Percentiles rank a stretch among this genome's conserved stretches.
Evolutionary conservation across 345 rosid genomes (phyloP).

Genomic region (Zanthoxylum bungeanum): DNA sequence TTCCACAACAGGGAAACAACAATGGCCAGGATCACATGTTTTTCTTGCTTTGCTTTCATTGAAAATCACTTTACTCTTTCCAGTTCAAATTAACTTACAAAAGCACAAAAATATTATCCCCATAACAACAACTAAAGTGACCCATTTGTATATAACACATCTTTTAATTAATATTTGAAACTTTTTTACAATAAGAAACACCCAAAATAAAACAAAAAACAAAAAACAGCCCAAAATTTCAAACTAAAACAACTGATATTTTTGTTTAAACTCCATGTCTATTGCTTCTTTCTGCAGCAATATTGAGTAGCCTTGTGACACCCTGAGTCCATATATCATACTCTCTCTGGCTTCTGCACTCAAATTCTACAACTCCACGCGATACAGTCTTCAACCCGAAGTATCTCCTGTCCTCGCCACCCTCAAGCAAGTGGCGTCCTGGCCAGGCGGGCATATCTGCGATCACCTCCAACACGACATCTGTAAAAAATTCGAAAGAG

Average conservation of each 20-base stretch:
- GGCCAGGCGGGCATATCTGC: conserved; percentile 84
- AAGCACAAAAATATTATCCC: neutral
- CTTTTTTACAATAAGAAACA: conserved; percentile 21
- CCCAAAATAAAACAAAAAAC: too few relatives aligned
- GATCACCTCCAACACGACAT: conserved; percentile 69
- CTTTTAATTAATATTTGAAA: conserved; percentile 15
- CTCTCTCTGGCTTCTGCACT: conserved; percentile 74
- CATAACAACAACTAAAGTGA: conserved; percentile 10
- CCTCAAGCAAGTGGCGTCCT: conserved; percentile 81
- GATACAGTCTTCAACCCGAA: conserved; percentile 65
- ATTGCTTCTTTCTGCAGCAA: conserved; percentile 54
- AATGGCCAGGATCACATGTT: conserved; percentile 26
- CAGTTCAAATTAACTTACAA: conserved; percentile 15
- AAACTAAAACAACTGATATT: neutral
- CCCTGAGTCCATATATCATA: conserved; percentile 92
- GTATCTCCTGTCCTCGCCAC: conserved; percentile 71
- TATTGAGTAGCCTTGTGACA: conserved; percentile 71
- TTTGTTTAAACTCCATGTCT: conserved; percentile 51
- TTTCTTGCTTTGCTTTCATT: conserved; percentile 13
- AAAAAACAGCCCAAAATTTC: conserved; percentile 11
- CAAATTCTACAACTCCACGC: conserved; percentile 73
- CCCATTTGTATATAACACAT: conserved; percentile 22
- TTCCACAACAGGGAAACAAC: conserved; percentile 17
- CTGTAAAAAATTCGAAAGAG: conserved; percentile 41
- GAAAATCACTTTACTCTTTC: conserved; percentile 22